Evolutionary conservation across 495 filamentous ascomycete species (phyloP), one percentile per base, ranked within the genome.

Genomic region (Venustampulla echinocandica): DNA sequence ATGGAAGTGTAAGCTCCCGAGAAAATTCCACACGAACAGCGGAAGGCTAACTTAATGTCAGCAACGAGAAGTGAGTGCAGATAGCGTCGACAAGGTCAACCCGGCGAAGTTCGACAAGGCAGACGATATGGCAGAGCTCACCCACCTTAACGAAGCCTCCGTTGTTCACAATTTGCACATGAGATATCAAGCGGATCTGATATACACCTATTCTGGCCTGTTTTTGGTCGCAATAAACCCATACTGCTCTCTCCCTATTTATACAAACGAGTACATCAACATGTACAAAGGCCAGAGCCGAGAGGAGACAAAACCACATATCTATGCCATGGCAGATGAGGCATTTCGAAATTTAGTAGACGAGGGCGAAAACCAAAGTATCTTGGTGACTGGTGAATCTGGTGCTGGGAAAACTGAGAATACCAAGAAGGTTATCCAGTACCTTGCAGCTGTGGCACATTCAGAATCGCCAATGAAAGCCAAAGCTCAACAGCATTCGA

Each of bases 341-440:
- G 93, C 93, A 1, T 99, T 96, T 62, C 79, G 92, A 2, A 96
- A 95, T 58, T 72, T 99, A 6, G 87, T 96, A 3, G 88, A 95
- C 47, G 90, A 95, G 61, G 90, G 90, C 15, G 76, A 90, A 47
- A 96, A 97, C 56, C 93, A 99, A 63, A 95, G 90, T 59, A 97
- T 99, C 58, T 71, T 99, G 27, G 93, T 99, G 4, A 99, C 93
- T 23, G 93, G 93, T 62, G 93, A 99, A 66, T 99, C 93, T 17
- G 93, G 93, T 52, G 93, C 93, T 21, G 93, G 93, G 52, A 99
- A 99, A 66, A 99, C 93, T 0, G 93, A 99, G 61, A 99, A 99
- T 54, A 99, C 93, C 2, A 99, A 99, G 60, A 99, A 99, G 64
- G 93, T 99, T 40, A 99, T 99, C 44, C 93, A 99, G 52, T 99